Conservation (phyloP, 805 yeast species). For the Ogataea nitratoaversa region DNA sequence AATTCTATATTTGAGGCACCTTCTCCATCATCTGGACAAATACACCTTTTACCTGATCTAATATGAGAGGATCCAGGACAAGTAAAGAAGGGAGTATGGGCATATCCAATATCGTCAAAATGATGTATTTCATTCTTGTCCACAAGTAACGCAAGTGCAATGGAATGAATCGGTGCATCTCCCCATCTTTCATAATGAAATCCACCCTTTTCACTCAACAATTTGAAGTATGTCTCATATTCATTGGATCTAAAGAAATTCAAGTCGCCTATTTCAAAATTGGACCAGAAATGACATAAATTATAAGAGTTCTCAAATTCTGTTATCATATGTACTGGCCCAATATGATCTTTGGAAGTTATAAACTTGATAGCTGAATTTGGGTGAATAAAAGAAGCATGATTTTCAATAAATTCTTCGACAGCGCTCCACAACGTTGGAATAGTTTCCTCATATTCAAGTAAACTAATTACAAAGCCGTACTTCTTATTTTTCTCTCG, state of each 20-base stretch:
- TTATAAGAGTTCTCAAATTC: constrained; percentile 58
- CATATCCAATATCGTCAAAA: constrained; percentile 79
- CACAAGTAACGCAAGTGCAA: constrained; percentile 59
- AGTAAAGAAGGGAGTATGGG: constrained; percentile 63
- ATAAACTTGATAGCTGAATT: constrained; percentile 57
- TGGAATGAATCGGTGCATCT: constrained; percentile 86
- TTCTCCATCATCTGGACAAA: constrained; percentile 45
- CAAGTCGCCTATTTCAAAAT: constrained; percentile 73
- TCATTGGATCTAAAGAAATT: constrained; percentile 65
- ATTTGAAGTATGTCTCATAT: constrained; percentile 58
- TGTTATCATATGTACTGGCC: constrained; percentile 35
- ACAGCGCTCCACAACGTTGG: constrained; percentile 79
- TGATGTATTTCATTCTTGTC: constrained; percentile 62
- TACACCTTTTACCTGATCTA: constrained; percentile 55
- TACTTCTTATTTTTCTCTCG: constrained; percentile 72
- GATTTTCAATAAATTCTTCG: constrained; percentile 53
- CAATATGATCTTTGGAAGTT: constrained; percentile 49
- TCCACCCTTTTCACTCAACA: constrained; percentile 65
- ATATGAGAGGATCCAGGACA: constrained; percentile 52
- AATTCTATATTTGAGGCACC: constrained; percentile 36
- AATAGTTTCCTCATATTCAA: constrained; percentile 81
- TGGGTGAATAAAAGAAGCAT: constrained; percentile 61
- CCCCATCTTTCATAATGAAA: constrained; percentile 93
- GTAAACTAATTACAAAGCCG: constrained; percentile 80
- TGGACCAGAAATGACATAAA: constrained; percentile 84